These are phyloP conservation scores for Lasiodiplodia sp. DNA, from an alignment of 2,329 filamentous ascomycete genomes.

Conservation along the genomic window DNA sequence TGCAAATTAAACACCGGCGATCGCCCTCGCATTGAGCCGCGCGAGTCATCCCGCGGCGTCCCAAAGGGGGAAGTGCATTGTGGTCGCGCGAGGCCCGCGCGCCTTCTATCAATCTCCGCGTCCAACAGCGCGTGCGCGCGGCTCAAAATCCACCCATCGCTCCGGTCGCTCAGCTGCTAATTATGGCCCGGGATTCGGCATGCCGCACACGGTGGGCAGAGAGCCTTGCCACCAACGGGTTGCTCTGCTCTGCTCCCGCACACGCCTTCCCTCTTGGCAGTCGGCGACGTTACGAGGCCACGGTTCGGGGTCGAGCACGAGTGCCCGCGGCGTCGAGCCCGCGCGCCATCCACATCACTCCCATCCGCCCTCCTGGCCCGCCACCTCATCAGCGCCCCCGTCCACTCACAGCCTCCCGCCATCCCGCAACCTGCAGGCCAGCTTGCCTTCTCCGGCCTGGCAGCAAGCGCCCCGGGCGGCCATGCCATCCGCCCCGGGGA, in stretches of 20 bases:
- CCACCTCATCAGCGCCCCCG: constrained; percentile 17
- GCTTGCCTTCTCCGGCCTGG: background rate
- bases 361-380: constrained; percentile 10
- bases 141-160: background rate
- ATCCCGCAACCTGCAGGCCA: background rate
- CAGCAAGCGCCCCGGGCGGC: constrained; percentile 16
- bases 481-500: constrained; percentile 9
- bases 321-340: constrained; percentile 6
- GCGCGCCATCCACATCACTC: background rate
- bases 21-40: background rate
- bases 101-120: constrained; percentile 13
- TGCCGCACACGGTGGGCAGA: background rate
- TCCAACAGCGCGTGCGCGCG: background rate
- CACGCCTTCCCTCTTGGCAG: constrained; percentile 3
- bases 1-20: constrained; percentile 21
- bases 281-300: constrained; percentile 10
- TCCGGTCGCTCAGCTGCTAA: background rate
- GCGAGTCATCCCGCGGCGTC: constrained; percentile 12
- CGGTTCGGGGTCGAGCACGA: constrained; percentile 5
- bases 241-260: background rate
- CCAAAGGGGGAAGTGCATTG: constrained; percentile 11
- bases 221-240: background rate
- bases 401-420: background rate
- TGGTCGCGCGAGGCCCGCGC: background rate
- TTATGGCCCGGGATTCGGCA: background rate